Percentiles rank a stretch among this genome's conserved stretches.
These are phyloP conservation scores for Solanum pinnatisectum DNA, from an alignment of 257 asterid species.

Conservation along the genomic window DNA sequence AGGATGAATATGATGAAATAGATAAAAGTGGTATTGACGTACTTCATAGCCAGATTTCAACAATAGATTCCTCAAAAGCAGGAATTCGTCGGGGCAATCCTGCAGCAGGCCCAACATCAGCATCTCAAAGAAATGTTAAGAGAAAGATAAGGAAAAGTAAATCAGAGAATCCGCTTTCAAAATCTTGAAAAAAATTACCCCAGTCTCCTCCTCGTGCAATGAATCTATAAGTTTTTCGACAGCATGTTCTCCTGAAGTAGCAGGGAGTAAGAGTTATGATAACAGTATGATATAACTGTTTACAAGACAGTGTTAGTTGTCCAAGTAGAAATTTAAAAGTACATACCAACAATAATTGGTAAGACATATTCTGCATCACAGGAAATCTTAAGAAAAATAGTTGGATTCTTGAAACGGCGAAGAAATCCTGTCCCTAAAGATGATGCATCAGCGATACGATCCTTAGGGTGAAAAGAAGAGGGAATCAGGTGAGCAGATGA, in stretches of 20 bases:
- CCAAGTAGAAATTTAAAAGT: background rate
- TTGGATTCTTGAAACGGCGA: constrained; percentile 21
- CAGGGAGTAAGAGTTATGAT: background rate
- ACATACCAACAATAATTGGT: constrained; percentile 30
- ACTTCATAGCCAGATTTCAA: constrained; percentile 25
- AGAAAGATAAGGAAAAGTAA: background rate
- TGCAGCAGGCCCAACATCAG: constrained; percentile 15
- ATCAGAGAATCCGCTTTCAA: background rate
- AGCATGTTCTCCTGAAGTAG: constrained; percentile 21
- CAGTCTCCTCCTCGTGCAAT: constrained; percentile 18
- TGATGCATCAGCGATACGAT: constrained; percentile 12
- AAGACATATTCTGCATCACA: constrained; percentile 33
- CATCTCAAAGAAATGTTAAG: background rate
- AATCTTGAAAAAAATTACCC: constrained; percentile 14
- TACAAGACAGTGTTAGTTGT: background rate
- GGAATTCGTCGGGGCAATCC: constrained; percentile 28
- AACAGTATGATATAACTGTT: background rate
- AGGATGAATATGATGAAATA: background rate
- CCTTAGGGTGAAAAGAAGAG: constrained; percentile 10
- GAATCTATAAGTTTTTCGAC: constrained; percentile 23
- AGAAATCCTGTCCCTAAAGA: constrained; percentile 25
- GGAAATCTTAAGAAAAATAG: constrained; percentile 35
- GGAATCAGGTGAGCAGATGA: constrained; percentile 14
- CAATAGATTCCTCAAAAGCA: constrained; percentile 20
- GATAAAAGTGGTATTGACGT: background rate